phyloP scores from a whole-genome alignment of 163 green algal species.

The Scenedesmus sp. region DNA sequence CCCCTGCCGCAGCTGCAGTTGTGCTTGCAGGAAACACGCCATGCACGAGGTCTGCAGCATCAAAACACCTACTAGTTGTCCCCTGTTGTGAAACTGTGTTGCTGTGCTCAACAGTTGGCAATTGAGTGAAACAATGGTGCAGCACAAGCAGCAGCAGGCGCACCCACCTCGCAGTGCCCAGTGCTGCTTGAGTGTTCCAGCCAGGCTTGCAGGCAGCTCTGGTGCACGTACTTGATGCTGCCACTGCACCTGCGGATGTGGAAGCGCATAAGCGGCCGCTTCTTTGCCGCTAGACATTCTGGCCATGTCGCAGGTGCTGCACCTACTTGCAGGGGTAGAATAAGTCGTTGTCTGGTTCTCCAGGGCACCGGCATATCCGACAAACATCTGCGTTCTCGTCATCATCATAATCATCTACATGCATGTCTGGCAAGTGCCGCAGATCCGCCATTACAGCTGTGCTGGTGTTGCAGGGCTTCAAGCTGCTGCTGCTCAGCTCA shows the following conservation, averaged over 20 bases:
- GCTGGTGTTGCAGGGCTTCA: neutral
- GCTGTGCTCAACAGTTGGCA: neutral
- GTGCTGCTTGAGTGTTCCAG: conserved; percentile 65
- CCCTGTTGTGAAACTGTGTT: neutral
- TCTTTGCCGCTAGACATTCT: neutral
- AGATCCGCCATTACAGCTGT: neutral
- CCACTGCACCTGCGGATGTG: conserved; percentile 68
- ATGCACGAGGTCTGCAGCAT: neutral
- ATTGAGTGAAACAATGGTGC: neutral
- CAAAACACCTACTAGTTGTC: neutral
- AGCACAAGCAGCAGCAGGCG: neutral
- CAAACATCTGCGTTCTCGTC: conserved; percentile 62
- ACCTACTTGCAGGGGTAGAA: conserved; percentile 71
- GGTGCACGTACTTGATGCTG: conserved; percentile 77
- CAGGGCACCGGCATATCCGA: conserved; percentile 65
- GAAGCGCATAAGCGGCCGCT: conserved; percentile 10
- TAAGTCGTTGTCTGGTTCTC: conserved; percentile 49
- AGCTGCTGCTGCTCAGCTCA: conserved; percentile 18
- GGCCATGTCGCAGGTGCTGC: neutral
- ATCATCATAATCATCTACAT: conserved; percentile 46
- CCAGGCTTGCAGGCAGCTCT: conserved; percentile 72
- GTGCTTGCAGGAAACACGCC: neutral
- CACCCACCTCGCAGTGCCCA: conserved; percentile 65
- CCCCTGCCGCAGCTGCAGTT: neutral
- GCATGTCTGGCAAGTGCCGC: conserved; percentile 1